Evolutionary conservation across 139 green algal genomes (phyloP).

Genomic region (Micractinium sp.): DNA sequence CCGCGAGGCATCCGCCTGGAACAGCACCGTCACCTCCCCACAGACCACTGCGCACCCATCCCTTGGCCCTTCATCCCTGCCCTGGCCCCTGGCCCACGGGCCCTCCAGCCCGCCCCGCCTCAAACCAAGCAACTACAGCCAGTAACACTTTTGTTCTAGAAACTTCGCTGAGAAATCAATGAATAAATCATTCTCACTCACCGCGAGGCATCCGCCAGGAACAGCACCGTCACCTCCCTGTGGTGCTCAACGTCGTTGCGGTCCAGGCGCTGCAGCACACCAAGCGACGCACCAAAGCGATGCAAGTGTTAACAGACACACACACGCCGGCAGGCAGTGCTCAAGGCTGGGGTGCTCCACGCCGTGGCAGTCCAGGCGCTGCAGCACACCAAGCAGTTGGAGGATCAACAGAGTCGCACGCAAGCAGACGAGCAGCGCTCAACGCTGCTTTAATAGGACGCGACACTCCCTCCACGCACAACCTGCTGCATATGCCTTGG

Average conservation of each 20-base stretch:
- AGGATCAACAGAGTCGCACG: background rate
- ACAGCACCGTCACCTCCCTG: conserved; percentile 67
- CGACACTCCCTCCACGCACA: too few relatives aligned
- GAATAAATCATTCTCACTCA: too few relatives aligned
- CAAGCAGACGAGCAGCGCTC: background rate
- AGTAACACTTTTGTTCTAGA: too few relatives aligned
- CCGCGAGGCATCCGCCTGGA: background rate
- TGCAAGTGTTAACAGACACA: background rate
- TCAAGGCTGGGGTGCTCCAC: conserved; percentile 7
- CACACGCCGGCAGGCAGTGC: background rate
- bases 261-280: conserved; percentile 33
- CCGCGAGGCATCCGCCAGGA: conserved; percentile 53
- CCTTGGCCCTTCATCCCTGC: too few relatives aligned
- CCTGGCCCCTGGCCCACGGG: too few relatives aligned
- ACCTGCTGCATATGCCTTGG: background rate
- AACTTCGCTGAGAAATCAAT: too few relatives aligned
- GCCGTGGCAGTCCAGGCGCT: background rate
- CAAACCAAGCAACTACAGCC: too few relatives aligned
- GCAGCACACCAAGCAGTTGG: background rate
- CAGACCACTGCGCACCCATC: too few relatives aligned
- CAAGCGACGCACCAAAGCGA: conserved; percentile 5
- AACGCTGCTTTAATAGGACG: too few relatives aligned
- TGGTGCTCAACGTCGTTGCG: conserved; percentile 33
- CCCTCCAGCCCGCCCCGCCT: too few relatives aligned
- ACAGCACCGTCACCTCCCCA: conserved; percentile 65